Percentiles rank a stretch among this genome's conserved stretches.
Evolutionary conservation across 1,284 basidiomycete species (phyloP).

Genomic region (Irpex lacteus): DNA sequence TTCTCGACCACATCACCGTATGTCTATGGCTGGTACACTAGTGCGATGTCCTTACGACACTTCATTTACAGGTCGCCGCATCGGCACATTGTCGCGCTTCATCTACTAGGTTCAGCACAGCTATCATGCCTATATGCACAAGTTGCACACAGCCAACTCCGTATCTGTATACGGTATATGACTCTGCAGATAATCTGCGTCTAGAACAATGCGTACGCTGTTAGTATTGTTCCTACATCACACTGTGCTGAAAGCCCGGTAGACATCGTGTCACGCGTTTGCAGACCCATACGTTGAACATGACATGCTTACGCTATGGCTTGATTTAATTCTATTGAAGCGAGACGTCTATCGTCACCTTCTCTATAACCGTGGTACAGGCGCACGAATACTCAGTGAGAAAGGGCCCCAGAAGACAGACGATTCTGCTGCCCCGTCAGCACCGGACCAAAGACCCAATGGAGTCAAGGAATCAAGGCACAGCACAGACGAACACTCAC

Average conservation of each 20-base stretch:
- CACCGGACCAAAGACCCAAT: background rate
- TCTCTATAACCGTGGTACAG: constrained; percentile 81
- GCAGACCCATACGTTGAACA: constrained; percentile 92
- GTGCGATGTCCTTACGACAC: background rate
- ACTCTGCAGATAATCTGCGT: constrained; percentile 79
- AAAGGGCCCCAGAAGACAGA: constrained; percentile 2
- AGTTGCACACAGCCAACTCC: constrained; percentile 66
- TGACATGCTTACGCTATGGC: constrained; percentile 70
- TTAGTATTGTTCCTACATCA: constrained; percentile 4
- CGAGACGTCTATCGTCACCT: constrained; percentile 85
- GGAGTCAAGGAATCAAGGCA: background rate
- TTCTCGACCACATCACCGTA: background rate
- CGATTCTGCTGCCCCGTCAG: background rate
- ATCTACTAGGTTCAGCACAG: background rate
- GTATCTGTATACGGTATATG: constrained; percentile 83
- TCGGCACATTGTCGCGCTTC: background rate
- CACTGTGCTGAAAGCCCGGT: background rate
- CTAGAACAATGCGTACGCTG: constrained; percentile 74
- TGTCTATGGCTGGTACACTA: too few species aligned
- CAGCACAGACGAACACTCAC: background rate
- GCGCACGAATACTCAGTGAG: constrained; percentile 45
- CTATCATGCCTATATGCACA: constrained; percentile 83
- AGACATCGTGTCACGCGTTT: constrained; percentile 59
- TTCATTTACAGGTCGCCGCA: background rate
- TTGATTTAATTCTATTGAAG: constrained; percentile 88